phyloP scores from a whole-genome alignment of 163 green algal species.

The Scenedesmus sp. region DNA sequence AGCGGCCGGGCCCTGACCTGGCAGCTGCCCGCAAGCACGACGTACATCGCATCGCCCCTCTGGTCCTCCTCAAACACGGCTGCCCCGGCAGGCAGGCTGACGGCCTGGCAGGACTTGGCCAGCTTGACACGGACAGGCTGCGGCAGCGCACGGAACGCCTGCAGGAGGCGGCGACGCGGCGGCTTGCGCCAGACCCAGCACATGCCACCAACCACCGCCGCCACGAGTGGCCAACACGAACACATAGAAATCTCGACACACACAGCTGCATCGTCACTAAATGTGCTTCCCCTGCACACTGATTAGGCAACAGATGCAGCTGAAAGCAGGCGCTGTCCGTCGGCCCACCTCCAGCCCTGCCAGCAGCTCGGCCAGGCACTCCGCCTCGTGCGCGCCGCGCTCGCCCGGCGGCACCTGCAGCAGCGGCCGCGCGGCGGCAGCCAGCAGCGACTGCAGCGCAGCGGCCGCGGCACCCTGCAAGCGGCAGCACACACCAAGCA shows the following conservation, averaged over 20 bases:
- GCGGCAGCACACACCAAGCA: neutral
- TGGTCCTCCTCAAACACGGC: conserved; percentile 63
- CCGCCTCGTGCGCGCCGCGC: conserved; percentile 58
- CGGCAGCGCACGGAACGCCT: conserved; percentile 61
- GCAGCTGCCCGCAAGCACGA: conserved; percentile 61
- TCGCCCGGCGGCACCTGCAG: conserved; percentile 49
- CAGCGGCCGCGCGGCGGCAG: conserved; percentile 49
- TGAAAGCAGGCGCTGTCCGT: no score
- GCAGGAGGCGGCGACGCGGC: neutral
- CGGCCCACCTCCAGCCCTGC: conserved; percentile 57
- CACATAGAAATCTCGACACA: no score
- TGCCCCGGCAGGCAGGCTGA: conserved; percentile 43
- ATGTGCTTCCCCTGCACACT: no score
- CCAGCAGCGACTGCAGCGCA: conserved; percentile 53
- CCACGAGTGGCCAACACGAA: no score
- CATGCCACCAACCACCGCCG: no score
- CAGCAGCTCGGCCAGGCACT: conserved; percentile 58
- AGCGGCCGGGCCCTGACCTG: conserved; percentile 54
- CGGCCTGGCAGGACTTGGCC: conserved; percentile 30
- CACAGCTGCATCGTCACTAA: no score
- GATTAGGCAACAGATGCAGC: no score
- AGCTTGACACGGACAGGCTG: conserved; percentile 49
- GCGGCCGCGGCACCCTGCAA: neutral
- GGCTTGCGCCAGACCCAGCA: neutral
- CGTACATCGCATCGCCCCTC: conserved; percentile 51